phyloP scores from a whole-genome alignment of 2,329 filamentous ascomycete genomes.

The Stemphylium lycopersici region DNA sequence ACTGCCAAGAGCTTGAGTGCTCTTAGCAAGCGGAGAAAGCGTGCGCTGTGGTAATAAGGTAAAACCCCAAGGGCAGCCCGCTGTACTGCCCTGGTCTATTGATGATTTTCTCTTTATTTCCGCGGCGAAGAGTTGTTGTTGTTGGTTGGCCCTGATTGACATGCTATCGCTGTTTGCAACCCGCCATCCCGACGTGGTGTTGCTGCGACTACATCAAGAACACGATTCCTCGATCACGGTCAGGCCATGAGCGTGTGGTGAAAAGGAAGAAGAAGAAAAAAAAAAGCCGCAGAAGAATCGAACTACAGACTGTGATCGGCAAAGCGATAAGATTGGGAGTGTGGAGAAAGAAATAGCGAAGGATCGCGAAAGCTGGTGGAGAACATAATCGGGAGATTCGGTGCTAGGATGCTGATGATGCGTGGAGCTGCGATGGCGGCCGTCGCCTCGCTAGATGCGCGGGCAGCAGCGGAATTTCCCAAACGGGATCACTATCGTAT shows the following conservation, averaged over 20 bases:
- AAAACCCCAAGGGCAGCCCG: constrained; percentile 4
- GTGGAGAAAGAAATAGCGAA: neutral
- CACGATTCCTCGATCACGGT: no score
- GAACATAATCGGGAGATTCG: neutral
- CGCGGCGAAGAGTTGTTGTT: neutral
- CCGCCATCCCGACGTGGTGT: no score
- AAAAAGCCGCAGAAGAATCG: no score
- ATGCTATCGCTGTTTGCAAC: no score
- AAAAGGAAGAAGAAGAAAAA: no score
- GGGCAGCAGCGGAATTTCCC: constrained; percentile 1
- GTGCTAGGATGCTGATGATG: neutral
- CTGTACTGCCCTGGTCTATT: neutral
- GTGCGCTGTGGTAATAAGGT: constrained; percentile 1
- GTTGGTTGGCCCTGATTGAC: no score
- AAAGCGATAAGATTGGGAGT: no score
- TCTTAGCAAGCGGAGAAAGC: constrained; percentile 16
- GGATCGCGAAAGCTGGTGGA: neutral
- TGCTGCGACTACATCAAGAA: no score
- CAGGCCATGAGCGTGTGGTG: no score
- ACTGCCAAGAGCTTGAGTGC: constrained; percentile 13
- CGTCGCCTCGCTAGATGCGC: constrained; percentile 1
- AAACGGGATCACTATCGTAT: constrained; percentile 4
- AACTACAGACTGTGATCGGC: no score
- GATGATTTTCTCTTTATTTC: neutral
- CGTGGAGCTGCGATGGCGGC: neutral